These are phyloP conservation scores for Kazachstania bromeliacearum DNA, from an alignment of 805 yeast species.

Conservation along the genomic window DNA sequence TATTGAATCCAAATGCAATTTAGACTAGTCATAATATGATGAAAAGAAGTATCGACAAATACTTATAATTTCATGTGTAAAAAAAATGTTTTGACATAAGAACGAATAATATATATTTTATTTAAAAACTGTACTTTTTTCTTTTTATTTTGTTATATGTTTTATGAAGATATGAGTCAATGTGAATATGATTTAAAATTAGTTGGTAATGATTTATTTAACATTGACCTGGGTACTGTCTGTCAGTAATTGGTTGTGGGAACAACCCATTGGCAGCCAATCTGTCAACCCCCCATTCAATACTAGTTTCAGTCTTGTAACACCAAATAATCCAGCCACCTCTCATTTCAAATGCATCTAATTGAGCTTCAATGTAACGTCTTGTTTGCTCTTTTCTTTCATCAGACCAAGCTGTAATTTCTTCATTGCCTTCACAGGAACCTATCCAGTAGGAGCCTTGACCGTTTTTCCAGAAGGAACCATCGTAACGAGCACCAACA, in stretches of 20 bases:
- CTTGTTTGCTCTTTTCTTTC: constrained; percentile 51
- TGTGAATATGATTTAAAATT: no score
- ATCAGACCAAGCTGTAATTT: constrained; percentile 48
- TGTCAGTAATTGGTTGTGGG: constrained; percentile 70
- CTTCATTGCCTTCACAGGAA: constrained; percentile 47
- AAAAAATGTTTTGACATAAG: no score
- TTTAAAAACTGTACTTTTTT: no score
- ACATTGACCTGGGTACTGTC: constrained; percentile 68
- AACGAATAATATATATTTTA: no score
- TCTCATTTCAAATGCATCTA: constrained; percentile 69
- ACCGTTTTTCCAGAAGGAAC: constrained; percentile 34
- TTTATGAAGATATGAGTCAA: no score
- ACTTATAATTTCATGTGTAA: no score
- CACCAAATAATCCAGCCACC: constrained; percentile 94
- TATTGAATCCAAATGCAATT: no score
- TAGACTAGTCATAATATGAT: no score
- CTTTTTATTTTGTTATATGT: not conserved
- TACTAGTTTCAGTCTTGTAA: constrained; percentile 75
- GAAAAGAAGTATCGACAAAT: no score
- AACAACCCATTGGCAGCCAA: constrained; percentile 51
- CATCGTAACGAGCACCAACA: constrained; percentile 74
- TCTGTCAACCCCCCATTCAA: constrained; percentile 78
- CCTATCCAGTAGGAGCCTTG: constrained; percentile 37
- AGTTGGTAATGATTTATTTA: no score
- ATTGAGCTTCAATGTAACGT: constrained; percentile 76